Conservation (phyloP, 768 basidiomycete species). For the Scleroderma bovista region DNA sequence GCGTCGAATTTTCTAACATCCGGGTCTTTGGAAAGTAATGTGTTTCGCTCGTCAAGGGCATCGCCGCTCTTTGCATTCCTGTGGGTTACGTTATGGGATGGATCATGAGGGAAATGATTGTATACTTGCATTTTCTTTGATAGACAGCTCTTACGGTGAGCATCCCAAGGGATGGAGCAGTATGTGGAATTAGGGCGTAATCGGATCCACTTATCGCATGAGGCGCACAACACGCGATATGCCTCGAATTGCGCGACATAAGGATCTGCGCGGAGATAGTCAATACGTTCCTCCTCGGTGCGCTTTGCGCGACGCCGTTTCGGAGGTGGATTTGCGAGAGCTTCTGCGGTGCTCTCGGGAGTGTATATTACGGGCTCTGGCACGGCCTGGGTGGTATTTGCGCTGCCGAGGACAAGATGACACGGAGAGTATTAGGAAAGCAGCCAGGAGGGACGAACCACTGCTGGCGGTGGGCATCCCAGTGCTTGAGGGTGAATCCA, state of each 20-base stretch:
- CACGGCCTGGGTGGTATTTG: slow-evolving; percentile 27
- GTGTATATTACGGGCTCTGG: slow-evolving; percentile 38
- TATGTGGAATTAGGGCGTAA: slow-evolving; percentile 83
- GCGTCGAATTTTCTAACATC: slow-evolving; percentile 72
- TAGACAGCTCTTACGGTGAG: slow-evolving; percentile 76
- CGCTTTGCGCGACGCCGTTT: slow-evolving; percentile 73
- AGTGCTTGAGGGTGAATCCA: slow-evolving; percentile 61
- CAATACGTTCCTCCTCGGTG: slow-evolving; percentile 72
- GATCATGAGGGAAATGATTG: slow-evolving; percentile 2
- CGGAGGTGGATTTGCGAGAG: slow-evolving; percentile 42
- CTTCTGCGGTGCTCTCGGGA: slow-evolving; percentile 37
- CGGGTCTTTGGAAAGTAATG: slow-evolving; percentile 56
- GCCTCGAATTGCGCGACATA: slow-evolving; percentile 80
- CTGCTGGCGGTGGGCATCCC: slow-evolving; percentile 58
- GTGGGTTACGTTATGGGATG: slow-evolving; percentile 6
- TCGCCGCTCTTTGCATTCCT: slow-evolving; percentile 45
- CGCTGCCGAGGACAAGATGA: slow-evolving; percentile 16
- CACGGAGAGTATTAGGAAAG: not conserved
- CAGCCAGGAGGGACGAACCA: slow-evolving; percentile 41
- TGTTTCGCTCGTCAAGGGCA: slow-evolving; percentile 56
- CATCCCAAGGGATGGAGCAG: slow-evolving; percentile 86
- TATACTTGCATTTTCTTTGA: slow-evolving; percentile 64
- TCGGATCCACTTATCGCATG: slow-evolving; percentile 82
- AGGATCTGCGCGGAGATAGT: slow-evolving; percentile 61
- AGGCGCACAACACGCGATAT: slow-evolving; percentile 72